A percentile compares a stretch with the other conserved stretches of the same genome.
phyloP scores from a whole-genome alignment of 345 rosid genomes.

The Hibiscus trionum region DNA sequence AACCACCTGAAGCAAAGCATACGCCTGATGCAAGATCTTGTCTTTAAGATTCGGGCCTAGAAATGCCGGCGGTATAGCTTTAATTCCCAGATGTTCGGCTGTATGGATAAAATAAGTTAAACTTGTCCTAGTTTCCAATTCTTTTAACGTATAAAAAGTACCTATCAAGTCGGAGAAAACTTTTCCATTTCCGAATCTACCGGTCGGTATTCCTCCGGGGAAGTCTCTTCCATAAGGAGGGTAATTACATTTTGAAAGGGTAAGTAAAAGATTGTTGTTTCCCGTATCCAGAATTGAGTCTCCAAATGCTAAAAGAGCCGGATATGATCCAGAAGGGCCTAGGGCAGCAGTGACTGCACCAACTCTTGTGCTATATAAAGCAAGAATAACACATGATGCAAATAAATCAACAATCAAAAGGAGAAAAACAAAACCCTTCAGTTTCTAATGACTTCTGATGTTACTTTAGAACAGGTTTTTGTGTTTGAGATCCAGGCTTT shows the following conservation, averaged over 20 bases:
- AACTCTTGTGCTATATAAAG: not conserved
- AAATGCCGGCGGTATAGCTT: constrained; percentile 24
- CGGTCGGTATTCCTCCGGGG: constrained; percentile 23
- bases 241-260: constrained; percentile 27
- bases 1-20: constrained; percentile 34
- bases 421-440: not conserved
- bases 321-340: not conserved
- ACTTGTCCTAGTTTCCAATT: not conserved
- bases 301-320: constrained; percentile 32
- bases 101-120: not conserved
- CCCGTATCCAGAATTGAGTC: constrained; percentile 40
- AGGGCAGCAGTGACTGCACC: not conserved
- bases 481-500: not conserved
- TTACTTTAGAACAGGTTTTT: not conserved
- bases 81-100: constrained; percentile 27
- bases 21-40: constrained; percentile 27
- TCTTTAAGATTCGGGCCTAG: constrained; percentile 19
- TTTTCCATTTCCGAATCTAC: constrained; percentile 35
- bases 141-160: constrained; percentile 7
- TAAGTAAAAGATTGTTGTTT: constrained; percentile 23
- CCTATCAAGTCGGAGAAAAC: constrained; percentile 34
- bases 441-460: not conserved
- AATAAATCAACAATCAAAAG: not conserved
- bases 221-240: constrained; percentile 41
- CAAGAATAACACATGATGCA: not conserved